A percentile compares a stretch with the other conserved stretches of the same genome.
These are phyloP conservation scores for Lupinus albus DNA, from an alignment of 306 rosid species.

Conservation along the genomic window DNA sequence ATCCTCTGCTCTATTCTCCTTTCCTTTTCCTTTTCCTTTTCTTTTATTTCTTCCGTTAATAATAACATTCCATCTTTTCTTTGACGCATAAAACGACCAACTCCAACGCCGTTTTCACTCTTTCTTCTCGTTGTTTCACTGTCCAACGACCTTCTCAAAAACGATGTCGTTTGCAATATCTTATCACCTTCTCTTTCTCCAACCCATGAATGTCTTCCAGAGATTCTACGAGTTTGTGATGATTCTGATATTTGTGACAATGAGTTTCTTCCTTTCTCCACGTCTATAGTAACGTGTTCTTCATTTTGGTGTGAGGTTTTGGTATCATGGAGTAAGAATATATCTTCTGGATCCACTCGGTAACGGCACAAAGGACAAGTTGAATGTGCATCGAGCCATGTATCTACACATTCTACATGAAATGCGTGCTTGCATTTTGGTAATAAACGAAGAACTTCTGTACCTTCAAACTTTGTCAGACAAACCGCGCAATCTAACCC, in stretches of 20 bases:
- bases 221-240: conserved; percentile 41
- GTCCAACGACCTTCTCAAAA: conserved; percentile 68
- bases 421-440: conserved; percentile 94
- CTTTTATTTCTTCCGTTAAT: conserved; percentile 16
- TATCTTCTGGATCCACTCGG: conserved; percentile 87
- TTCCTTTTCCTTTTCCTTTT: conserved; percentile 16
- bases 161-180: conserved; percentile 48
- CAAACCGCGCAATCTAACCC: conserved; percentile 90
- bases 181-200: conserved; percentile 54
- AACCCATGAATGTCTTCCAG: conserved; percentile 77
- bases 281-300: background rate
- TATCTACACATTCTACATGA: conserved; percentile 94
- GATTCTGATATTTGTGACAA: background rate
- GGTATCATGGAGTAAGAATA: conserved; percentile 54
- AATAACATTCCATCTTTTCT: conserved; percentile 73
- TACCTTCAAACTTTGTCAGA: conserved; percentile 56
- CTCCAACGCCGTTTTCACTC: conserved; percentile 27
- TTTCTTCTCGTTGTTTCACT: conserved; percentile 40
- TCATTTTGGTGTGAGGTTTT: conserved; percentile 26
- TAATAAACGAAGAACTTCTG: conserved; percentile 73
- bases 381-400: conserved; percentile 98
- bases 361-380: conserved; percentile 88
- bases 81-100: conserved; percentile 54
- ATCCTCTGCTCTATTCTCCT: conserved; percentile 74
- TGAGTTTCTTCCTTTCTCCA: conserved; percentile 40